These are phyloP conservation scores for Zygoascus flipseniorum DNA, from an alignment of 805 yeast genomes.

Conservation along the genomic window DNA sequence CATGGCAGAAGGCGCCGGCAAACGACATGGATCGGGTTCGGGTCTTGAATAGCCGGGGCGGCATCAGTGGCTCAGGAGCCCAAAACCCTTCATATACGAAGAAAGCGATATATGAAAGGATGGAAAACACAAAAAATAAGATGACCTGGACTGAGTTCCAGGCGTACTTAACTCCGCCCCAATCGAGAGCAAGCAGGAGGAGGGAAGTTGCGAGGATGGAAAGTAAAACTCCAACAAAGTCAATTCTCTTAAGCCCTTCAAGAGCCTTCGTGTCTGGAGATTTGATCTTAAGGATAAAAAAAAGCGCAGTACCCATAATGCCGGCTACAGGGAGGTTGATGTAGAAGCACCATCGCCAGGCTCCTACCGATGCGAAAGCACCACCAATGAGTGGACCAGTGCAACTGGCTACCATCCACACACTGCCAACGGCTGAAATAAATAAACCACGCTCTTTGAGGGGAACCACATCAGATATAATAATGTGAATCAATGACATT, in stretches of 20 bases:
- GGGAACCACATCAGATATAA: slow-evolving; percentile 69
- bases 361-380: slow-evolving; percentile 33
- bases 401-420: slow-evolving; percentile 28
- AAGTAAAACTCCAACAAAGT: slow-evolving; percentile 45
- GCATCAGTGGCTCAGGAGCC: slow-evolving; percentile 36
- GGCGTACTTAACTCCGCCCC: slow-evolving; percentile 42
- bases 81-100: slow-evolving; percentile 38
- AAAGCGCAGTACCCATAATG: slow-evolving; percentile 19
- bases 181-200: slow-evolving; percentile 43
- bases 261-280: slow-evolving; percentile 31
- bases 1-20: slow-evolving; percentile 38
- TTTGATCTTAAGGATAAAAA: slow-evolving; percentile 15
- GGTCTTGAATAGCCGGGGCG: slow-evolving; percentile 31
- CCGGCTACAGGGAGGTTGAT: slow-evolving; percentile 35
- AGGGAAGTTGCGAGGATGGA: slow-evolving; percentile 36
- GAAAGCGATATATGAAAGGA: slow-evolving; percentile 34
- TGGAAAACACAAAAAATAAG: slow-evolving; percentile 36
- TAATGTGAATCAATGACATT: slow-evolving; percentile 61
- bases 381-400: slow-evolving; percentile 50
- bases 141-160: slow-evolving; percentile 50
- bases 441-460: slow-evolving; percentile 45
- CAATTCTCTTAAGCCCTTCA: slow-evolving; percentile 40
- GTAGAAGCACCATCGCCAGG: slow-evolving; percentile 48
- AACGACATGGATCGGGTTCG: slow-evolving; percentile 23
- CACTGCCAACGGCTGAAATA: slow-evolving; percentile 42